Evolutionary conservation across 495 filamentous ascomycete genomes (phyloP), one percentile per base, ranked within the genome.

Genomic region (Penicillium waksmanii): DNA sequence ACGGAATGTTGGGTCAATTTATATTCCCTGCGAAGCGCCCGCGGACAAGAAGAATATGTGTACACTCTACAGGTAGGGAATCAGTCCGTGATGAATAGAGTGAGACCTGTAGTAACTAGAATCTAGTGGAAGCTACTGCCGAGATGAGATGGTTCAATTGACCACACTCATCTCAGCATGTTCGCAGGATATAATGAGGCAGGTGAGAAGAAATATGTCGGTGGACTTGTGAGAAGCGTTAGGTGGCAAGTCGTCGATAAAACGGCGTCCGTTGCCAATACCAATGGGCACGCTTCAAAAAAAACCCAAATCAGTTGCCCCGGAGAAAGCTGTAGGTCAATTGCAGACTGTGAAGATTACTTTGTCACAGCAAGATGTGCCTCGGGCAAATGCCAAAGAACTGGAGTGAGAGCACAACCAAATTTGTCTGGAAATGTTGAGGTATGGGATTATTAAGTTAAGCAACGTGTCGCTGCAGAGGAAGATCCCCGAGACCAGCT

Each of bases 361-460:
- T 38, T 38, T 38, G 36, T 38, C 3, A 38, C 4, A 38, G 11
- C 36, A 13, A 13, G 11, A 4, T 38, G 36, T 38, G 10, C 36
- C 36, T 38, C 36, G 36, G 4, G 23, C 13, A 33, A 52, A 35
- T 52, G 49, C 34, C 11, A 19, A 52, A 35, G 49, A 52, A 52
- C 49, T n/a, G 49, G 49, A 8, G 34, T 35, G 5, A 52, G 49
- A 52, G 27, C 27, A n/a, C 49, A 52, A 33, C 49, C 49, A 35
- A 52, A 52, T 52, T 52, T 52, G 17, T 52, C 49, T 13, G 49
- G 49, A 7, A 33, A 52, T 35, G 49, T 52, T 52, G 49, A 31
- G 27, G 15, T 51, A 23, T 23, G 23, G 23, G 23, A 23, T 23
- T 23, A 23, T 23, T 23, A 23, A 23, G 23, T 23, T 23, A 23